Base-by-base conservation (phyloP, 495 filamentous ascomycete genomes). In the Penicillium pancosmium region DNA sequence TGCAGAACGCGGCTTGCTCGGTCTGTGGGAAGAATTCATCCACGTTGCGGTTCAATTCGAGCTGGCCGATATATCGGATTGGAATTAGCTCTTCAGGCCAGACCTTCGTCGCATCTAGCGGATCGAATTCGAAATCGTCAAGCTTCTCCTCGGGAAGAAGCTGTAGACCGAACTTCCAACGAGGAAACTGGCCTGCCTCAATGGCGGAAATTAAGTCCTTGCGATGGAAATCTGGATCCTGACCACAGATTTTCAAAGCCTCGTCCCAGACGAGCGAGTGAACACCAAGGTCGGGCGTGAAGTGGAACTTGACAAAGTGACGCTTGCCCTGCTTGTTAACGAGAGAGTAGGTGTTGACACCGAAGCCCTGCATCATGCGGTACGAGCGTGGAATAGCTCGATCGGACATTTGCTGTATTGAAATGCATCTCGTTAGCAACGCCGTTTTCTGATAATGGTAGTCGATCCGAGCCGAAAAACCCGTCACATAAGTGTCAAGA, bases 341-440 rank as follows among this genome's bases (percentile, higher is more conserved):
- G 2, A 95, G 77, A 2, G 83, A 88, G 68, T 81, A 95, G 0
- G 92, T 94, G 68, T 95, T 92, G 55, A 95, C 91, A 44, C 92
- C 91, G 59, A 94, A 95, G 0, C 92, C 92, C 67, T 95, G 88
- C 89, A 95, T 93, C 90, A 93, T 94, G 23, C 86, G 87, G 65
- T 79, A 91, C 3, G 88, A 92, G 5, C 91, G 83, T 18, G 92
- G 92, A 54, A 93, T 93, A 33, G 79, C 84, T 12, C 90, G 83
- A 67, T 95, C 91, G 43, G 82, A 87, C 88, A 90, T 88, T 50
- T 86, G 78, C 90, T 73, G 66, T 16, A 52, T 57, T 36, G 27
- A 46, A 8, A 27, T 51, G 41, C 31, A 31, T 31, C 8, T 31
- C 27, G 27, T 31, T 31, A 31, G 27, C 27, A 31, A 6, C 8